phyloP scores from a whole-genome alignment of 2,329 filamentous ascomycete genomes.

The Taxawa tesnikishii region DNA sequence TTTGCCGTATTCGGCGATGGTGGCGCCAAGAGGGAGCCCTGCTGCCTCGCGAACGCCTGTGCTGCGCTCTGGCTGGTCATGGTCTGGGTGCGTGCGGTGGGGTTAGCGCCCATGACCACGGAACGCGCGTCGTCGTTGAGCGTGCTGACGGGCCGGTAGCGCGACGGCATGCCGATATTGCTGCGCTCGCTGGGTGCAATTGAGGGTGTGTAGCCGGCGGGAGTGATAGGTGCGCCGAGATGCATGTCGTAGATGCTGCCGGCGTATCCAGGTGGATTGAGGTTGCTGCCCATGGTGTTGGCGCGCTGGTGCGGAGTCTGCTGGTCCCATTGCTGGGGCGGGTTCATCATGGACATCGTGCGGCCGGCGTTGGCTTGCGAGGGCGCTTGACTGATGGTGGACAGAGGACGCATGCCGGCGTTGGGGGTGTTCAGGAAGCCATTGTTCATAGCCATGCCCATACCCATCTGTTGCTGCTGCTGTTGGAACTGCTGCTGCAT shows the following conservation, averaged over 20 bases:
- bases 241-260: constrained; percentile 25
- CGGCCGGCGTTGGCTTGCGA: constrained; percentile 25
- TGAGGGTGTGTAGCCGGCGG: constrained; percentile 64
- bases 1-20: constrained; percentile 4
- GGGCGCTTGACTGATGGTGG: constrained; percentile 27
- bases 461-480: constrained; percentile 3
- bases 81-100: constrained; percentile 23
- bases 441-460: no score
- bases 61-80: constrained; percentile 14
- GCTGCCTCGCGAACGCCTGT: constrained; percentile 12
- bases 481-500: constrained; percentile 3
- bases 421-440: constrained; percentile 5
- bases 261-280: constrained; percentile 16
- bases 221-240: constrained; percentile 21
- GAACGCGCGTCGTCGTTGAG: constrained; percentile 6
- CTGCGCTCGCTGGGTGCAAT: constrained; percentile 94
- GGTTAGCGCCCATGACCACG: background rate
- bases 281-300: constrained; percentile 15
- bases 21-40: constrained; percentile 11
- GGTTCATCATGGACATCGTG: constrained; percentile 77
- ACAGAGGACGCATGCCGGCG: constrained; percentile 23
- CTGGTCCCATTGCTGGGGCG: constrained; percentile 25
- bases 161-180: constrained; percentile 77
- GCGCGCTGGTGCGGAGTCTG: constrained; percentile 31
- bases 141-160: constrained; percentile 81